Base-by-base conservation (phyloP, 495 filamentous ascomycete genomes). In the Tetracladium marchalianum region DNA sequence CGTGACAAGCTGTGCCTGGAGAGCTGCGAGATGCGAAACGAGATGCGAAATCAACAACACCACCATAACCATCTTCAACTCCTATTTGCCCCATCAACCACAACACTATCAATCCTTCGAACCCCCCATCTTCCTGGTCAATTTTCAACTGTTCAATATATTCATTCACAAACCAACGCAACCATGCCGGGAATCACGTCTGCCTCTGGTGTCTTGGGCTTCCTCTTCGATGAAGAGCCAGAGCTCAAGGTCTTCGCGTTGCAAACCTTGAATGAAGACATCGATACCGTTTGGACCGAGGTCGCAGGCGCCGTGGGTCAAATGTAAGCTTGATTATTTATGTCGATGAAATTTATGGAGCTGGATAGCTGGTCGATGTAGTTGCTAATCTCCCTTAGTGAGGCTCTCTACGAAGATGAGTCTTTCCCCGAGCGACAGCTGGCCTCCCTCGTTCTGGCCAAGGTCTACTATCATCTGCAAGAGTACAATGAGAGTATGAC, bases 401-500 rank as follows among this genome's bases (percentile, higher is more conserved):
- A 99, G 73, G 89, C 87, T 39, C 79, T 99, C 32, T 97, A 94
- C 66, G 93, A 99, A 74, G 90, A 97, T 69, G 85, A 95, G 49
- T 72, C 74, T 41, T 99, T 99, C 57, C 84, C 92, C 12, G 84
- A 99, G 61, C 85, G 92, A 55, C 85, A 90, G 60, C 81, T 97
- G 36, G 93, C 93, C 44, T 90, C 93, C 45, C 73, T 99, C 24
- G 89, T 99, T 40, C 84, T 90, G 42, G 84, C 93, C 49, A 97
- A 97, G 72, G 87, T 97, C 52, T 99, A 97, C 67, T 99, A 96
- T 62, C 90, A 99, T 61, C 80, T 99, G 39, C 86, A 93, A 67
- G 93, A 94, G 66, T 97, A 97, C 68, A 89, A 96, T 60, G 92
- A 97, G 74, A 95, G 90, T 64, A 97, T 99, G 93, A 83, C 85